Conservation (phyloP, 495 filamentous ascomycete species). For the Bathelium albidoporum region DNA sequence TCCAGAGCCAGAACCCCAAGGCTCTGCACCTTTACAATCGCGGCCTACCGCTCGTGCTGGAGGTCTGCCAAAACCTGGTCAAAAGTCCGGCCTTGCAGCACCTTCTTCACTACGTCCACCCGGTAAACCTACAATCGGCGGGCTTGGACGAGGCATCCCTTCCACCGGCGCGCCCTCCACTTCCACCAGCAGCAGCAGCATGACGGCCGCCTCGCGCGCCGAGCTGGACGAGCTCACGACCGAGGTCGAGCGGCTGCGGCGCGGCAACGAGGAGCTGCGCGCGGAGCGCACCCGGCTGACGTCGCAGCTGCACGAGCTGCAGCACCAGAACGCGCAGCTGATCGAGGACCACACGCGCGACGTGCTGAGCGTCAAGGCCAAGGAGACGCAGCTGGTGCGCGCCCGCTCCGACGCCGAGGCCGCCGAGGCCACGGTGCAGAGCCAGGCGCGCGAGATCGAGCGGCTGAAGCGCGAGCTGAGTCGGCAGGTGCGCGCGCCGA, state of each 20-base stretch:
- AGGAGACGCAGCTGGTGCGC: slow-evolving; percentile 92
- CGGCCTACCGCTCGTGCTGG: slow-evolving; percentile 49
- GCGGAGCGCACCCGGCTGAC: slow-evolving; percentile 61
- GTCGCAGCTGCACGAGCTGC: slow-evolving; percentile 76
- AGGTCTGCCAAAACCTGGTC: slow-evolving; percentile 53
- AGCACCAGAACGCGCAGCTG: slow-evolving; percentile 89
- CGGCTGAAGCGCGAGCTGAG: slow-evolving; percentile 72
- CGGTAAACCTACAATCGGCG: slow-evolving; percentile 7
- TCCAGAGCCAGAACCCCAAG: slow-evolving; percentile 31
- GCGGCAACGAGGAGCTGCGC: slow-evolving; percentile 63
- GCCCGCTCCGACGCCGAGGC: slow-evolving; percentile 83
- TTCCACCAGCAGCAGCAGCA: slow-evolving; percentile 38
- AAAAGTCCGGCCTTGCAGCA: slow-evolving; percentile 48
- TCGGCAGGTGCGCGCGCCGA: slow-evolving; percentile 34
- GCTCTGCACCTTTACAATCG: slow-evolving; percentile 45
- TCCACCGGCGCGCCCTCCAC: slow-evolving; percentile 38
- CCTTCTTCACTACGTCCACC: slow-evolving; percentile 13
- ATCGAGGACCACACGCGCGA: slow-evolving; percentile 97
- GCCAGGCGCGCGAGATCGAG: slow-evolving; percentile 80
- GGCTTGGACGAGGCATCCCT: slow-evolving; percentile 53
- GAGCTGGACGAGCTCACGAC: slow-evolving; percentile 81
- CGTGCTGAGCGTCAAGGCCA: slow-evolving; percentile 91
- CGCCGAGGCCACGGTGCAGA: slow-evolving; percentile 71
- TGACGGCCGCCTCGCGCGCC: slow-evolving; percentile 66
- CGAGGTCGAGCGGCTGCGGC: slow-evolving; percentile 66